Conservation (phyloP, 805 yeast genomes). For the Saccharomycopsis oosterbeekiorum region DNA sequence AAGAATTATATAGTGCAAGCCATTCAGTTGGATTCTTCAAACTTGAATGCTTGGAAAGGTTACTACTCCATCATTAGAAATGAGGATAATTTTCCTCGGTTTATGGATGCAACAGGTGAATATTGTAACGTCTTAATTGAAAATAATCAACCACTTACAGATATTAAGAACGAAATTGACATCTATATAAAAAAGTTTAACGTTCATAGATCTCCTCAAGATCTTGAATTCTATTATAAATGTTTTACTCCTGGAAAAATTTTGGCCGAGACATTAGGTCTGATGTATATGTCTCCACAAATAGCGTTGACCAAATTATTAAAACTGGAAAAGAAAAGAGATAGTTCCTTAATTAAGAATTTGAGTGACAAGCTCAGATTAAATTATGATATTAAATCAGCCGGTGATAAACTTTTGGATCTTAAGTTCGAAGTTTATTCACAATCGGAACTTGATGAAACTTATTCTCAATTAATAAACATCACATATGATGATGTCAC, state of each 20-base stretch:
- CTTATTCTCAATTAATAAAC: constrained; percentile 50
- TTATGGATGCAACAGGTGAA: constrained; percentile 38
- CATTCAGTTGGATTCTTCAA: constrained; percentile 37
- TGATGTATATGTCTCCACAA: constrained; percentile 36
- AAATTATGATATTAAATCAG: constrained; percentile 35
- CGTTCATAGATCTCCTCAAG: constrained; percentile 21
- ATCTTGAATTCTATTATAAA: constrained; percentile 39
- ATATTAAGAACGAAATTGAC: constrained; percentile 38
- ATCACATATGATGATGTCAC: constrained; percentile 48
- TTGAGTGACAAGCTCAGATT: constrained; percentile 38
- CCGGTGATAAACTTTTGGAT: constrained; percentile 30
- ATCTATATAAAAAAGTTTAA: constrained; percentile 33
- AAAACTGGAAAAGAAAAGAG: constrained; percentile 31
- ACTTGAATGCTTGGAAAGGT: constrained; percentile 77
- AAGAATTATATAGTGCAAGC: constrained; percentile 38
- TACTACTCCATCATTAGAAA: constrained; percentile 38
- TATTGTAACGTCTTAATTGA: constrained; percentile 35
- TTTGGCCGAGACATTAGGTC: constrained; percentile 43
- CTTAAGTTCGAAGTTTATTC: constrained; percentile 35
- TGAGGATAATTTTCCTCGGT: constrained; percentile 30
- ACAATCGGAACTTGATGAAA: constrained; percentile 40
- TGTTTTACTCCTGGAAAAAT: constrained; percentile 46
- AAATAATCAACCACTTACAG: constrained; percentile 29
- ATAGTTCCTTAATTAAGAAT: constrained; percentile 33
- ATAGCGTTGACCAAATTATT: constrained; percentile 37